Evolutionary conservation across 1,284 basidiomycete species (phyloP).

Genomic region (Ceratobasidium theobromae): DNA sequence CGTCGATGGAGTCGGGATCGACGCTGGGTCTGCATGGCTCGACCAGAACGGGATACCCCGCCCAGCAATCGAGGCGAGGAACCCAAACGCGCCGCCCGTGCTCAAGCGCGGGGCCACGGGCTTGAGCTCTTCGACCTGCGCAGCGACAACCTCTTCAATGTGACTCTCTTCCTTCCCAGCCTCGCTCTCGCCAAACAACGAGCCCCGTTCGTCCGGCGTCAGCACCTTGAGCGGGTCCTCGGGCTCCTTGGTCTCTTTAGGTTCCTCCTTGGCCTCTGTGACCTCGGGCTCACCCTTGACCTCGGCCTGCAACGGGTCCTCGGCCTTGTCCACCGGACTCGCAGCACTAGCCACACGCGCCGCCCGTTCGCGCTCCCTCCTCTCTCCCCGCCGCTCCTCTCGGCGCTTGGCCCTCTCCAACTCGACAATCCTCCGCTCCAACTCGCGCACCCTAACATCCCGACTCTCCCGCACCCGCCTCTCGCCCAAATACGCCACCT

Average conservation of each 20-base stretch:
- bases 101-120: not conserved
- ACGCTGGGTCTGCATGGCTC: not conserved
- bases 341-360: not conserved
- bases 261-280: not conserved
- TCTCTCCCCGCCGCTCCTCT: not conserved
- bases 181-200: constrained; percentile 4
- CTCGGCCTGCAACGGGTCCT: not conserved
- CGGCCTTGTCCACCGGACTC: not conserved
- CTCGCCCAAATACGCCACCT: constrained; percentile 23
- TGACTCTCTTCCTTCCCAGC: not conserved
- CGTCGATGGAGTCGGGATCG: constrained; percentile 4
- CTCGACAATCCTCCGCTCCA: not conserved
- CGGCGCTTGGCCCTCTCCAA: constrained; percentile 1
- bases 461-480: constrained; percentile 7
- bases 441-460: not conserved
- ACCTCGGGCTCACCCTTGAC: not conserved
- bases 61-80: not conserved
- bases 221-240: constrained; percentile 3
- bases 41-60: constrained; percentile 18
- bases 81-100: constrained; percentile 7
- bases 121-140: not conserved
- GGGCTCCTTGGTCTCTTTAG: not conserved
- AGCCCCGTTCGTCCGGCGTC: not conserved
- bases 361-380: not conserved
- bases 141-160: not conserved